These are phyloP conservation scores for Hypoxylon sp. DNA, from an alignment of 2,329 filamentous ascomycete genomes.

Conservation along the genomic window DNA sequence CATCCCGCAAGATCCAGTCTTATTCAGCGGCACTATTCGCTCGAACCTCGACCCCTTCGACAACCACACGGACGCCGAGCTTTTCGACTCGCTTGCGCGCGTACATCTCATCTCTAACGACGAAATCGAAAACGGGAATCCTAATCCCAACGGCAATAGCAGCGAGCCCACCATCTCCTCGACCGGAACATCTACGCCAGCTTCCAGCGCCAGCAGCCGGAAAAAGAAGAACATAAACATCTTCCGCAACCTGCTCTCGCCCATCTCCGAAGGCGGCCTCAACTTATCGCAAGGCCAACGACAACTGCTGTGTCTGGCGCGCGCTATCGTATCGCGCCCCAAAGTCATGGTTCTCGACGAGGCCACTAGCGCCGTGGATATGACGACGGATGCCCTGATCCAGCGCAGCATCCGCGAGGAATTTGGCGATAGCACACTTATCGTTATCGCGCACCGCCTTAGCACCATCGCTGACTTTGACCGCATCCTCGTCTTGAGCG, in stretches of 20 bases:
- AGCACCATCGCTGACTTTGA: slow-evolving; percentile 85
- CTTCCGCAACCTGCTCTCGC: slow-evolving; percentile 73
- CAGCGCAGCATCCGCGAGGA: slow-evolving; percentile 80
- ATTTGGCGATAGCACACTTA: slow-evolving; percentile 74
- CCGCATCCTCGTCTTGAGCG: slow-evolving; percentile 78
- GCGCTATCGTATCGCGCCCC: slow-evolving; percentile 78
- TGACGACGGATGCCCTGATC: slow-evolving; percentile 81
- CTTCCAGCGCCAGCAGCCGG: slow-evolving; percentile 49
- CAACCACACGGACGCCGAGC: slow-evolving; percentile 76
- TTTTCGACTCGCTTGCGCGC: slow-evolving; percentile 77
- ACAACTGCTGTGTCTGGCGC: slow-evolving; percentile 81
- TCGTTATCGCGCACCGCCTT: slow-evolving; percentile 82
- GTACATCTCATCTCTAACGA: slow-evolving; percentile 74
- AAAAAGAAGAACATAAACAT: slow-evolving; percentile 72
- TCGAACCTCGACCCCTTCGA: slow-evolving; percentile 84
- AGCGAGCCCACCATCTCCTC: slow-evolving; percentile 25
- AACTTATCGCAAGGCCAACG: slow-evolving; percentile 84
- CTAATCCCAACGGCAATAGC: neutral
- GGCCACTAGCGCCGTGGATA: slow-evolving; percentile 83
- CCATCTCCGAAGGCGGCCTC: slow-evolving; percentile 78
- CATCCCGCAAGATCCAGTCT: slow-evolving; percentile 84
- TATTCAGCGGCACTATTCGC: slow-evolving; percentile 84
- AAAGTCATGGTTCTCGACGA: slow-evolving; percentile 87
- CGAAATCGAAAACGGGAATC: slow-evolving; percentile 42
- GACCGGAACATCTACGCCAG: slow-evolving; percentile 59